Evolutionary conservation across 106 monocot species (phyloP).

Genomic region (Iris macrosiphon): DNA sequence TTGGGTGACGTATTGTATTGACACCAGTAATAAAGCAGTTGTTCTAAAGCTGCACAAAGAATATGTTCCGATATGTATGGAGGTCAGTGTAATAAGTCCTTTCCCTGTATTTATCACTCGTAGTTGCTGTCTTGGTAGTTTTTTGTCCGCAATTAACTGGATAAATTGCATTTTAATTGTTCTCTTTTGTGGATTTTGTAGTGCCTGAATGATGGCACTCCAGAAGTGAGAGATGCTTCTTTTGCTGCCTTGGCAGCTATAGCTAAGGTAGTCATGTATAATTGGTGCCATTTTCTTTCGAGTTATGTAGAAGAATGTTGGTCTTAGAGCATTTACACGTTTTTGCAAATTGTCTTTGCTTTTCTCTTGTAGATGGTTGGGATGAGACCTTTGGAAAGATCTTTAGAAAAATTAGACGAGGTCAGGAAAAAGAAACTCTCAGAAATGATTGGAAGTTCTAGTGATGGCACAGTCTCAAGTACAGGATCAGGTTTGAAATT

Average conservation of each 20-base stretch:
- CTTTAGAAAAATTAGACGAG: conserved; percentile 94
- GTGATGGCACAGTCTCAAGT: conserved; percentile 22
- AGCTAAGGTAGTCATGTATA: conserved; percentile 75
- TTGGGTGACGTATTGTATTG: conserved; percentile 96
- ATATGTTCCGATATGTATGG: conserved; percentile 98
- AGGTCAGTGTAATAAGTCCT: conserved; percentile 69
- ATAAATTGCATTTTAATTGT: not conserved
- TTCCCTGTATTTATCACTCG: not conserved
- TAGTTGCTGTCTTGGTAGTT: not conserved
- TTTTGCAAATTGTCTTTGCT: too few species aligned
- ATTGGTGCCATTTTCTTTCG: too few species aligned
- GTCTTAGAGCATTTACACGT: too few species aligned
- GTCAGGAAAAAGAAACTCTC: conserved; percentile 97
- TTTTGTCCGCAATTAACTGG: not conserved
- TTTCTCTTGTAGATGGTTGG: conserved; percentile 74
- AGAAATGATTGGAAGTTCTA: conserved; percentile 85
- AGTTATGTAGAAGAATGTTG: too few species aligned
- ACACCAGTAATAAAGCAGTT: conserved; percentile 79
- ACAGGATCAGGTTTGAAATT: conserved; percentile 41
- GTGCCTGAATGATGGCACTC: conserved; percentile 97
- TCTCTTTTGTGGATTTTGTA: conserved; percentile 15
- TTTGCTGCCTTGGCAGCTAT: conserved; percentile 92
- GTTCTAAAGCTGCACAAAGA: conserved; percentile 97
- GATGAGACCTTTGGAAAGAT: conserved; percentile 89
- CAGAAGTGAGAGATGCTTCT: conserved; percentile 96